Evolutionary conservation across 768 basidiomycete genomes (phyloP).

Genomic region (Trametes cinnabarina): DNA sequence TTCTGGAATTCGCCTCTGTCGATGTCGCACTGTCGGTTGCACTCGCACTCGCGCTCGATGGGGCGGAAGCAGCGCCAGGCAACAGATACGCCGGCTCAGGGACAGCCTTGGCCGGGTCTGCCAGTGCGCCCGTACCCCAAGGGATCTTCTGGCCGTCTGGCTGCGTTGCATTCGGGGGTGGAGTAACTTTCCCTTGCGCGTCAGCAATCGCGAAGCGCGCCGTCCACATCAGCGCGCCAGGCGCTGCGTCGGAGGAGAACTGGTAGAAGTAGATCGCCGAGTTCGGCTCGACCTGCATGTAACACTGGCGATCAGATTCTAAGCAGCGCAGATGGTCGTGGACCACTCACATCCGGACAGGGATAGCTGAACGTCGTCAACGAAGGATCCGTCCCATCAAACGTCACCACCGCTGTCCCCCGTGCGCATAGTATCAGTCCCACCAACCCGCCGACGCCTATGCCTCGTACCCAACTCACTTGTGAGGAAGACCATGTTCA

Average conservation of each 20-base stretch:
- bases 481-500: conserved; percentile 57
- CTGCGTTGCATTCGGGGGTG: conserved; percentile 53
- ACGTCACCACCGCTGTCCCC: conserved; percentile 56
- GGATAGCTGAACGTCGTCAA: conserved; percentile 49
- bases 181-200: conserved; percentile 40
- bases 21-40: not conserved
- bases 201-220: conserved; percentile 51
- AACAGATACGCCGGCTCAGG: conserved; percentile 20
- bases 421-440: not conserved
- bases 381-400: conserved; percentile 57
- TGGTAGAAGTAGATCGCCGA: conserved; percentile 83
- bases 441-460: not conserved
- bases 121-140: conserved; percentile 65
- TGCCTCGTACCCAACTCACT: not conserved
- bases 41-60: not conserved
- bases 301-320: not conserved
- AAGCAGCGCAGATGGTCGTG: not conserved
- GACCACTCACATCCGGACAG: conserved; percentile 62
- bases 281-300: conserved; percentile 56
- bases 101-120: conserved; percentile 38
- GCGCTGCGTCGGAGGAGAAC: conserved; percentile 47
- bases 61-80: not conserved
- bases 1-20: not conserved
- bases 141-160: conserved; percentile 46
- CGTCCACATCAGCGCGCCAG: conserved; percentile 5